phyloP scores from a whole-genome alignment of 2,329 filamentous ascomycete genomes.

The Alternaria conjuncta region DNA sequence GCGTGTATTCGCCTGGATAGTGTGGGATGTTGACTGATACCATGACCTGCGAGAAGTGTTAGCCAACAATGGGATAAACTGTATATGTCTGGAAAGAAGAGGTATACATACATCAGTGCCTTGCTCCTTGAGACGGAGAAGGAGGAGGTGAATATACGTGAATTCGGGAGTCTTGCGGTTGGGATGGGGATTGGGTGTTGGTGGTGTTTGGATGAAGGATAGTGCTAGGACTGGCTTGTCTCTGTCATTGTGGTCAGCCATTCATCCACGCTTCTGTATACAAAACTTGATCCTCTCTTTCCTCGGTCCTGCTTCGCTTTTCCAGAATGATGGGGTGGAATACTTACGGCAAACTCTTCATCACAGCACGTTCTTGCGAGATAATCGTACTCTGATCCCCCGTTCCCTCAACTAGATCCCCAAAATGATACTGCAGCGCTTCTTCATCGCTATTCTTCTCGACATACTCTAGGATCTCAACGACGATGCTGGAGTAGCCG shows the following conservation, averaged over 20 bases:
- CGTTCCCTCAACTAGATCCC: conserved; percentile 52
- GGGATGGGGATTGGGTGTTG: conserved; percentile 40
- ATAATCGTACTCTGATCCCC: conserved; percentile 48
- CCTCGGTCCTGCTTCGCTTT: not conserved
- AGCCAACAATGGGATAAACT: not conserved
- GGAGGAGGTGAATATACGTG: conserved; percentile 76
- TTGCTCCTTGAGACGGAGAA: conserved; percentile 77
- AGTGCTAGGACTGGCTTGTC: conserved; percentile 70
- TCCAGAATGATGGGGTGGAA: not conserved
- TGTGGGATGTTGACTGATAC: conserved; percentile 90
- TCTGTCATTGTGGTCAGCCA: conserved; percentile 22
- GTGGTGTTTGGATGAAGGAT: conserved; percentile 63
- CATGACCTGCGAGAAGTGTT: conserved; percentile 57
- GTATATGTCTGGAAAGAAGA: too few relatives aligned
- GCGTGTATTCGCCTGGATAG: conserved; percentile 74
- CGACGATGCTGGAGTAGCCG: conserved; percentile 84
- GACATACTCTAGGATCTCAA: conserved; percentile 89
- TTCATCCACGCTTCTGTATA: not conserved
- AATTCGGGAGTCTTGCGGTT: conserved; percentile 56
- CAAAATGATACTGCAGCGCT: conserved; percentile 62
- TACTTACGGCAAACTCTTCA: conserved; percentile 50
- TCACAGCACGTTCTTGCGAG: conserved; percentile 29
- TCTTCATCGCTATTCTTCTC: conserved; percentile 71
- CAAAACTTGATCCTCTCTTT: not conserved
- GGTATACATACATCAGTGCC: conserved; percentile 65